Evolutionary conservation across 164 flowering plant species (phyloP).

Genomic region (Macadamia integrifolia): DNA sequence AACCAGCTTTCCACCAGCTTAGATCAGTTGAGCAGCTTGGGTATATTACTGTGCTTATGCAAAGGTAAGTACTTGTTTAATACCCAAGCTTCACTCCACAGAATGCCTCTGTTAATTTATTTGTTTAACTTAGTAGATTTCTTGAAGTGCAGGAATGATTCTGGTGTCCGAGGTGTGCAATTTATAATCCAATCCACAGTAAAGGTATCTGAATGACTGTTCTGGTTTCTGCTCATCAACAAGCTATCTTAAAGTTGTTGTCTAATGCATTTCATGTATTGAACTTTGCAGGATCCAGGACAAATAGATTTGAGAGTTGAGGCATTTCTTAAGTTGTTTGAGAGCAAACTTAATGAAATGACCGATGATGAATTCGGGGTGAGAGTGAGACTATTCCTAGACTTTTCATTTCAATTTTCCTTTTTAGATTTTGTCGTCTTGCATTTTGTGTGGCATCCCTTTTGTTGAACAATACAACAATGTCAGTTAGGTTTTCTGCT

Average conservation of each 20-base stretch:
- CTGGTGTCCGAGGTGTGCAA: conserved; percentile 75
- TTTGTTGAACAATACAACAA: too few species aligned
- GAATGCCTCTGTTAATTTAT: background rate
- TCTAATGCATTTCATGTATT: conserved; percentile 8
- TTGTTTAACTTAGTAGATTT: background rate
- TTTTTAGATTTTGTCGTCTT: too few species aligned
- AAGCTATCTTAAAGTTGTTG: background rate
- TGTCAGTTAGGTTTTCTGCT: too few species aligned
- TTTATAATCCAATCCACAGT: conserved; percentile 81
- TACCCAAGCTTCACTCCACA: background rate
- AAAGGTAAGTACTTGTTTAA: conserved; percentile 36
- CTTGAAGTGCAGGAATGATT: conserved; percentile 50
- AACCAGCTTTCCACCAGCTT: conserved; percentile 92
- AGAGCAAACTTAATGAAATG: conserved; percentile 67
- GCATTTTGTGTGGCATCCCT: too few species aligned
- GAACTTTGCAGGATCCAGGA: conserved; percentile 61
- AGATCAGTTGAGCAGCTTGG: conserved; percentile 99
- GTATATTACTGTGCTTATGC: conserved; percentile 69
- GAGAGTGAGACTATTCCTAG: conserved; percentile 4
- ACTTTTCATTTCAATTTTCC: too few species aligned
- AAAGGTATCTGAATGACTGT: conserved; percentile 41
- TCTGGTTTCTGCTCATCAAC: background rate
- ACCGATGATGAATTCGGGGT: conserved; percentile 78
- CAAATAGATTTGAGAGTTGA: conserved; percentile 72
- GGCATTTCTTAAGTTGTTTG: conserved; percentile 71